These are phyloP conservation scores for Sphagnurus paluster DNA, from an alignment of 1,284 basidiomycete species.

Conservation along the genomic window DNA sequence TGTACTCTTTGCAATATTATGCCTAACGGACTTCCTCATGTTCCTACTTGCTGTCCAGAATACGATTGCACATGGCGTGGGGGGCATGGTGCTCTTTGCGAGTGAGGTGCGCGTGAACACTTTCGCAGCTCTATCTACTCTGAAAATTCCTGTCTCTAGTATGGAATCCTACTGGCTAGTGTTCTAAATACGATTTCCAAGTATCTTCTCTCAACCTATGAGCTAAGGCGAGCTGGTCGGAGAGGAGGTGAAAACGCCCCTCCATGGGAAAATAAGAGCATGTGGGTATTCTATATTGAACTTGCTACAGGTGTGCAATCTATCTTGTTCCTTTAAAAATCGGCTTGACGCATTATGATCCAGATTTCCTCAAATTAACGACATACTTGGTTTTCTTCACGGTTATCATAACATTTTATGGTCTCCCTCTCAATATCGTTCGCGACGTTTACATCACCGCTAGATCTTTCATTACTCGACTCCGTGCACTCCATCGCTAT, in stretches of 20 bases:
- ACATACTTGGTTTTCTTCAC: slow-evolving; percentile 94
- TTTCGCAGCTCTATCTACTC: slow-evolving; percentile 10
- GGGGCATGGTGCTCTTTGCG: slow-evolving; percentile 92
- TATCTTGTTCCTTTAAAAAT: slow-evolving; percentile 1
- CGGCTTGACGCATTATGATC: slow-evolving; percentile 14
- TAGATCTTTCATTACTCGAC: slow-evolving; percentile 85
- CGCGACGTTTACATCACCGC: slow-evolving; percentile 96
- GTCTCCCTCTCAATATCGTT: slow-evolving; percentile 95
- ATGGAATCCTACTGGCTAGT: slow-evolving; percentile 87
- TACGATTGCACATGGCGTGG: slow-evolving; percentile 78
- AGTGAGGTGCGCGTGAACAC: slow-evolving; percentile 69
- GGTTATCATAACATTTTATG: slow-evolving; percentile 91
- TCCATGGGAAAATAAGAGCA: slow-evolving; percentile 97
- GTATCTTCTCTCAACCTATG: slow-evolving; percentile 84
- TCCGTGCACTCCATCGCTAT: slow-evolving; percentile 89
- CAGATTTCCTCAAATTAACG: slow-evolving; percentile 92
- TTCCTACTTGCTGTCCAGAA: slow-evolving; percentile 78
- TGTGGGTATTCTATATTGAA: slow-evolving; percentile 96
- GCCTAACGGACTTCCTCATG: slow-evolving; percentile 71
- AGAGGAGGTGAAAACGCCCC: slow-evolving; percentile 86
- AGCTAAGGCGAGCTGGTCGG: slow-evolving; percentile 73
- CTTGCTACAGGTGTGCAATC: slow-evolving; percentile 73
- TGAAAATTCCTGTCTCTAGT: slow-evolving; percentile 46
- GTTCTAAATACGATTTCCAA: slow-evolving; percentile 79
- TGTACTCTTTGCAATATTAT: slow-evolving; percentile 68